Conservation (phyloP, 1,139 yeast genomes). For the Hansenula sp. region DNA sequence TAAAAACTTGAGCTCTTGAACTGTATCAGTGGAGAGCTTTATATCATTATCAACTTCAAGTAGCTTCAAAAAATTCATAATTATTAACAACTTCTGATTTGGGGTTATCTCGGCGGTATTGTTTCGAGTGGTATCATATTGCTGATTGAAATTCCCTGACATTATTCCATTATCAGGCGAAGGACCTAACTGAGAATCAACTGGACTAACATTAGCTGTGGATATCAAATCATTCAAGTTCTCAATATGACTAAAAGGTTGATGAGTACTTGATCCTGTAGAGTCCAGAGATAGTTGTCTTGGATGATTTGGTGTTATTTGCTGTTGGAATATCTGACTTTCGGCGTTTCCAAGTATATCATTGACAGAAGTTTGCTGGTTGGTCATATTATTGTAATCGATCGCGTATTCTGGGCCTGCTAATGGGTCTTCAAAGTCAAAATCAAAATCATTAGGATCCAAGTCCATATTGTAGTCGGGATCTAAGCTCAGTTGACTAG, state of each 20-base stretch:
- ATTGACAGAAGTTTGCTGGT: too few relatives aligned
- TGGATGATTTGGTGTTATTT: not conserved
- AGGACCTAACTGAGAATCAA: not conserved
- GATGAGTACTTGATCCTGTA: not conserved
- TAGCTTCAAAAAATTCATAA: conserved; percentile 6
- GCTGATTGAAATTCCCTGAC: too few relatives aligned
- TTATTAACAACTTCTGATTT: conserved; percentile 4
- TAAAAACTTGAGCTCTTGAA: not conserved
- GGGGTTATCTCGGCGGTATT: not conserved
- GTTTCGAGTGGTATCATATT: not conserved
- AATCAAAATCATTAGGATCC: conserved; percentile 2
- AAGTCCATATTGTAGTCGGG: conserved; percentile 1
- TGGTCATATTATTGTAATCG: not conserved
- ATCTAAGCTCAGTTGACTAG: not conserved
- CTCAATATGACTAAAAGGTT: not conserved
- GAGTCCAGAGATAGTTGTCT: conserved; percentile 1
- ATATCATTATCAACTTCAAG: not conserved
- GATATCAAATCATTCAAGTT: not conserved
- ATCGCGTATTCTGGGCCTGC: not conserved
- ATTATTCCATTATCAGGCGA: not conserved
- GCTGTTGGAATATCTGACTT: not conserved
- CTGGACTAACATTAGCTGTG: not conserved
- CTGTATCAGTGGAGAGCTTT: not conserved
- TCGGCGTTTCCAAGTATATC: too few relatives aligned
- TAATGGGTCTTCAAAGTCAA: conserved; percentile 3